Evolutionary conservation across 306 rosid genomes (phyloP).

Genomic region (Carpinus fangiana): DNA sequence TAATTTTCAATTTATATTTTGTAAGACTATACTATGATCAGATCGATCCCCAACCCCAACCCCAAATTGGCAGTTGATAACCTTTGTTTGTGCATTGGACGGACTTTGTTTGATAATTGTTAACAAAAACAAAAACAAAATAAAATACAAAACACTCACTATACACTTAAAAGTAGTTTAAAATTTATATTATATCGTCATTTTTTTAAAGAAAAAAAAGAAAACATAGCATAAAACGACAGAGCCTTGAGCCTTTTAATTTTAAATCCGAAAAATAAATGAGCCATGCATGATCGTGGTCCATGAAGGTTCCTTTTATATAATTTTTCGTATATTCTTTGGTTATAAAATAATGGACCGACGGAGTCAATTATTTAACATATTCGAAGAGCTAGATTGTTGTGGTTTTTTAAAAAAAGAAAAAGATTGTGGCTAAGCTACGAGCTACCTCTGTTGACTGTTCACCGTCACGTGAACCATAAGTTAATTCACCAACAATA

Average conservation of each 20-base stretch:
- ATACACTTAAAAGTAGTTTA: no score
- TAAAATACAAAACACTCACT: no score
- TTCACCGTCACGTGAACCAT: slow-evolving; percentile 36
- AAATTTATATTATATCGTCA: no score
- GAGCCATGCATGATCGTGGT: background rate
- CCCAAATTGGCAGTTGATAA: background rate
- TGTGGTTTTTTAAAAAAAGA: no score
- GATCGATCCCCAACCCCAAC: background rate
- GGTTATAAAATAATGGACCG: slow-evolving; percentile 20
- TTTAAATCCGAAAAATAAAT: background rate
- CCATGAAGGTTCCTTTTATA: background rate
- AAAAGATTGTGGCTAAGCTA: background rate
- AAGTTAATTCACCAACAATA: slow-evolving; percentile 19
- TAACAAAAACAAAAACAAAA: no score
- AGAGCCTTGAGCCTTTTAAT: no score
- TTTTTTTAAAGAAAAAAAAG: no score
- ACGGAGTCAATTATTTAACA: background rate
- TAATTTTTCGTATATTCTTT: background rate
- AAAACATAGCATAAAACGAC: no score
- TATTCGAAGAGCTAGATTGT: background rate
- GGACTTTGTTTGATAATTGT: no score
- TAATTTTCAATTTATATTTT: no score
- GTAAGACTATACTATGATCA: no score
- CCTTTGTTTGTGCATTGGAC: no score
- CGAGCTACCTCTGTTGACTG: slow-evolving; percentile 8